Percentiles rank a stretch among this genome's conserved stretches.
Conservation (phyloP, 2,329 filamentous ascomycete species). For the Fusarium proliferatum region DNA sequence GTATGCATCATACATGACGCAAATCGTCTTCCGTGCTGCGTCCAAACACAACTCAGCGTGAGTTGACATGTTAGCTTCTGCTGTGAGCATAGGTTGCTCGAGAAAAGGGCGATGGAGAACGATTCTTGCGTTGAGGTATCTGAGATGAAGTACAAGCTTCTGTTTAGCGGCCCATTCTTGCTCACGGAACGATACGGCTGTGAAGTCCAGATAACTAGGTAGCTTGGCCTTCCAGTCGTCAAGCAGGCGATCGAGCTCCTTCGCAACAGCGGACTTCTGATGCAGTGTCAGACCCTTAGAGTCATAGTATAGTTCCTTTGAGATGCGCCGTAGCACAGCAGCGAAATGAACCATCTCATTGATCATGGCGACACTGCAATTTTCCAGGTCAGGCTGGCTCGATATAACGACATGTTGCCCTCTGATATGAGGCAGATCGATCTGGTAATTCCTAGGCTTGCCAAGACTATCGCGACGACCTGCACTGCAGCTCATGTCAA, state of each 20-base stretch:
- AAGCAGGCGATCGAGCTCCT: background rate
- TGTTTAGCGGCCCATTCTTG: constrained; percentile 1
- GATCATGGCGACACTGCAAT: background rate
- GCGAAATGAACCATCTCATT: constrained; percentile 9
- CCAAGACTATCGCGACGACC: constrained; percentile 15
- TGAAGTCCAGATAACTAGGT: background rate
- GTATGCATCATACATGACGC: background rate
- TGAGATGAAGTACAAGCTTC: background rate
- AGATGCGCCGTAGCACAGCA: background rate
- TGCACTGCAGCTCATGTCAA: constrained; percentile 19
- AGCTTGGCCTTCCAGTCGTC: background rate
- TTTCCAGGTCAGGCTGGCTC: background rate
- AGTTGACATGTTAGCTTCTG: background rate
- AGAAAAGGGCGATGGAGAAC: background rate
- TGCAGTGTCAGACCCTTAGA: background rate
- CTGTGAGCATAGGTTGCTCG: background rate
- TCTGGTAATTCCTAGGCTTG: constrained; percentile 9
- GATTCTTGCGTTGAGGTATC: background rate
- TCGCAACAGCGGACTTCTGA: constrained; percentile 1
- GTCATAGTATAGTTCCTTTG: background rate
- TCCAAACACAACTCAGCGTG: background rate
- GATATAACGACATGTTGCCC: background rate
- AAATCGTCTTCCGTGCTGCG: background rate
- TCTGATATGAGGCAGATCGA: background rate
- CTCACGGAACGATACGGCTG: background rate